A percentile compares a stretch with the other conserved stretches of the same genome.
These are phyloP conservation scores for Puccinia triticina DNA, from an alignment of 1,284 basidiomycete genomes.

Conservation along the genomic window DNA sequence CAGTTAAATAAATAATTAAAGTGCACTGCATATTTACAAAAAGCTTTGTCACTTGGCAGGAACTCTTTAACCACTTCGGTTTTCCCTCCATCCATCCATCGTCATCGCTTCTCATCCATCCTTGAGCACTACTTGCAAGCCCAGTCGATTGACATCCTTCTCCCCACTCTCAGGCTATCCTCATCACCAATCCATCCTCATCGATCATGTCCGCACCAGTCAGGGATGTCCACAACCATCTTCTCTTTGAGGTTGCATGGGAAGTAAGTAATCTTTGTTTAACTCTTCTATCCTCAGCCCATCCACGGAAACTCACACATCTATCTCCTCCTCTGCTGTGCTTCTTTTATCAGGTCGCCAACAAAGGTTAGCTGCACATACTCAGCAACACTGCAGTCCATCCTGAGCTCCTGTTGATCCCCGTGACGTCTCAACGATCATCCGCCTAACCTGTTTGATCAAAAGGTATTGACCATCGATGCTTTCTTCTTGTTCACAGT, in stretches of 20 bases:
- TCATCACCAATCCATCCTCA: neutral
- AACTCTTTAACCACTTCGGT: too few species aligned
- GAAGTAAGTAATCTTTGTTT: conserved; percentile 42
- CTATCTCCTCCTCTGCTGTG: neutral
- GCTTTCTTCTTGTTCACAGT: conserved; percentile 63
- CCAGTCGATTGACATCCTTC: too few species aligned
- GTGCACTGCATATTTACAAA: too few species aligned
- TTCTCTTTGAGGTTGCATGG: conserved; percentile 53
- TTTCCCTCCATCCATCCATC: too few species aligned
- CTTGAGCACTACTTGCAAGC: too few species aligned
- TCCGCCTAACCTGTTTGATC: neutral
- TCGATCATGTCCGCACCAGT: conserved; percentile 19
- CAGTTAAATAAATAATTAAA: too few species aligned
- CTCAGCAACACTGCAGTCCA: neutral
- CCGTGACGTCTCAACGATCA: neutral
- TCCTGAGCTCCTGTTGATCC: neutral
- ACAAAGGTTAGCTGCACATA: conserved; percentile 47
- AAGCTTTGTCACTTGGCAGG: too few species aligned
- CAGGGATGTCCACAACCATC: conserved; percentile 52
- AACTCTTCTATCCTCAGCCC: neutral
- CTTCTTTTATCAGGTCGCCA: conserved; percentile 36
- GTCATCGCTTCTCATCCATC: too few species aligned
- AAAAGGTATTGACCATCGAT: neutral
- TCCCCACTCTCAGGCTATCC: too few species aligned
- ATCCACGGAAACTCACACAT: neutral